phyloP scores from a whole-genome alignment of 1,139 yeast genomes.

The Hyphopichia wangnamkhiaoensis region DNA sequence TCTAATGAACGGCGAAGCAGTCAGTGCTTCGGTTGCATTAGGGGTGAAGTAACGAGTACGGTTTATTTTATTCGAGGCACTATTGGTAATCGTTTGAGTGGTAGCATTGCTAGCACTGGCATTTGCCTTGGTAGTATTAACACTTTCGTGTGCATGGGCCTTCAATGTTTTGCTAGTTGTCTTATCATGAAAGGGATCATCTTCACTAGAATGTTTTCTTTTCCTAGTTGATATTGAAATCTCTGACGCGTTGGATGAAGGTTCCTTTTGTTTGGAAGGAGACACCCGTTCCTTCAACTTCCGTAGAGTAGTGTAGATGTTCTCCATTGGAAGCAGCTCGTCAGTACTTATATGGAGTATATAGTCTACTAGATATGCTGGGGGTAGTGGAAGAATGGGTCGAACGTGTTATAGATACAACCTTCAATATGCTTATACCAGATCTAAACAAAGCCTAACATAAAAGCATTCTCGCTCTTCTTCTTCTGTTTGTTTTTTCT shows the following conservation, averaged over 20 bases:
- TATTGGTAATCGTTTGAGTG: neutral
- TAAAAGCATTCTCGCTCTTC: no score
- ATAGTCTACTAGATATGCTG: neutral
- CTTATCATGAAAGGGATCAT: slow-evolving; percentile 34
- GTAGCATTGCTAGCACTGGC: no score
- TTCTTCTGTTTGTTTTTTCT: no score
- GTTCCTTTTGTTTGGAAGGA: slow-evolving; percentile 7
- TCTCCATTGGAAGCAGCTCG: slow-evolving; percentile 14
- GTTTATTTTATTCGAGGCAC: neutral
- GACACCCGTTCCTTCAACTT: slow-evolving; percentile 14
- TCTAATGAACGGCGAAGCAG: slow-evolving; percentile 9
- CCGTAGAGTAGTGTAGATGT: slow-evolving; percentile 17
- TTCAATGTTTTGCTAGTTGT: slow-evolving; percentile 5
- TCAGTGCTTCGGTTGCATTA: slow-evolving; percentile 2
- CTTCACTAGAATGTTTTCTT: slow-evolving; percentile 21
- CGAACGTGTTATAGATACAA: no score
- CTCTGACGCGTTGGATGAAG: slow-evolving; percentile 10
- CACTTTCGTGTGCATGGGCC: no score
- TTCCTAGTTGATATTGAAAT: slow-evolving; percentile 8
- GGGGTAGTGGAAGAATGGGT: no score
- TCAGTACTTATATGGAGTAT: slow-evolving; percentile 2
- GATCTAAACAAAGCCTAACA: no score
- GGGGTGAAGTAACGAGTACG: slow-evolving; percentile 3
- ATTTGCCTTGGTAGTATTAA: slow-evolving; percentile 1
- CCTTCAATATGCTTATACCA: no score